These are phyloP conservation scores for Botrytis fabae DNA, from an alignment of 2,329 filamentous ascomycete genomes.

Conservation along the genomic window DNA sequence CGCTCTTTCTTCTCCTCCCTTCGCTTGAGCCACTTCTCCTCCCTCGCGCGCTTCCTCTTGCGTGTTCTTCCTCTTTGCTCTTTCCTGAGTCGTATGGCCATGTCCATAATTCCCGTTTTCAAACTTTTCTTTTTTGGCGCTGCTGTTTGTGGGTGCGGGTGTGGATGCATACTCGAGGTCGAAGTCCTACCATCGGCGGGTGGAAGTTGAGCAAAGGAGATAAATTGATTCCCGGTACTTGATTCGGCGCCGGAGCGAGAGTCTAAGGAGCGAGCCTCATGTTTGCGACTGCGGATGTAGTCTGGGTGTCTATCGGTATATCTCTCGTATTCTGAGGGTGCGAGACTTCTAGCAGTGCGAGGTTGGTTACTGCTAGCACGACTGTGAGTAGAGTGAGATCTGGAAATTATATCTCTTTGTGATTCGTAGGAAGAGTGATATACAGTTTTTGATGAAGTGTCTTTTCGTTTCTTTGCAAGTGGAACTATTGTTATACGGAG, in stretches of 20 bases:
- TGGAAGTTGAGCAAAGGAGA: background rate
- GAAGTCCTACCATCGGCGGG: background rate
- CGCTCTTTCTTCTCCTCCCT: background rate
- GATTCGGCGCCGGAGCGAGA: background rate
- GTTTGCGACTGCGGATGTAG: background rate
- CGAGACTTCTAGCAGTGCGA: background rate
- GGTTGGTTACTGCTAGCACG: background rate
- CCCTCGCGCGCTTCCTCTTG: background rate
- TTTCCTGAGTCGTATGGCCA: no score
- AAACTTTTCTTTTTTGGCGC: background rate
- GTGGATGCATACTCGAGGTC: background rate
- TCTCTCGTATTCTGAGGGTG: background rate
- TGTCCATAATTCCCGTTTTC: no score
- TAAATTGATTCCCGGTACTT: background rate
- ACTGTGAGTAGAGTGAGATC: background rate
- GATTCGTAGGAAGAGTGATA: background rate
- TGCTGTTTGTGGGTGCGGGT: background rate
- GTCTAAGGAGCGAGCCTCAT: no score
- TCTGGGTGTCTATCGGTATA: fast-evolving
- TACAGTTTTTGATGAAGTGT: background rate
- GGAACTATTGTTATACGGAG: background rate
- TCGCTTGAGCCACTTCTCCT: no score
- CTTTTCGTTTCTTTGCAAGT: background rate
- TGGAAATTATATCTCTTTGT: background rate
- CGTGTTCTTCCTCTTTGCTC: background rate